Evolutionary conservation across 805 yeast species (phyloP).

Genomic region (Nakazawaea wyomingensis): DNA sequence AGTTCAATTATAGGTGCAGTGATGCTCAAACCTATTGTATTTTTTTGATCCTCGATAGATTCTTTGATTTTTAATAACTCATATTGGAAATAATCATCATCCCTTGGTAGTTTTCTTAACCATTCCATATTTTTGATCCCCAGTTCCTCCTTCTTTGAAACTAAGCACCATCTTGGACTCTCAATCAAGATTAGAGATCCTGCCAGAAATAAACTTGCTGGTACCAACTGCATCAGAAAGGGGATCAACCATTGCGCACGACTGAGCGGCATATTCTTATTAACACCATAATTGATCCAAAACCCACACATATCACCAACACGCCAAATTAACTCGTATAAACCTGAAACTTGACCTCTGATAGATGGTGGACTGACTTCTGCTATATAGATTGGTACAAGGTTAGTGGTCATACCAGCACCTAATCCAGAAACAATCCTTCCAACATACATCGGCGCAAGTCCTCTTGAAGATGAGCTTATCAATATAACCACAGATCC

Average conservation of each 20-base stretch:
- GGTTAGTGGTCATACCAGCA: slow-evolving; percentile 45
- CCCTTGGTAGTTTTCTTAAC: slow-evolving; percentile 32
- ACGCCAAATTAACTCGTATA: slow-evolving; percentile 47
- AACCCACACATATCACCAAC: slow-evolving; percentile 42
- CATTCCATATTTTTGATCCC: slow-evolving; percentile 31
- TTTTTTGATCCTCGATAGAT: slow-evolving; percentile 20
- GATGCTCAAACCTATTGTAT: slow-evolving; percentile 31
- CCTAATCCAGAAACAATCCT: slow-evolving; percentile 49
- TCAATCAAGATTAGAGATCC: slow-evolving; percentile 37
- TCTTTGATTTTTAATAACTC: slow-evolving; percentile 29
- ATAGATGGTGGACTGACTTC: slow-evolving; percentile 40
- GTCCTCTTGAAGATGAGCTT: slow-evolving; percentile 27
- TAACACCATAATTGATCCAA: slow-evolving; percentile 46
- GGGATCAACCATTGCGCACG: slow-evolving; percentile 44
- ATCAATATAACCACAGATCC: slow-evolving; percentile 39
- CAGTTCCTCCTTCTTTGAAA: slow-evolving; percentile 28
- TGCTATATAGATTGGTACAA: slow-evolving; percentile 43
- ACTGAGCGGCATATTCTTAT: slow-evolving; percentile 24
- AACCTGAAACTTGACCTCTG: slow-evolving; percentile 40
- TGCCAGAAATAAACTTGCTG: slow-evolving; percentile 35
- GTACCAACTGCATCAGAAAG: slow-evolving; percentile 36
- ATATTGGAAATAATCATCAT: slow-evolving; percentile 34
- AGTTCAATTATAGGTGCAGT: slow-evolving; percentile 34
- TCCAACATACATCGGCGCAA: slow-evolving; percentile 47
- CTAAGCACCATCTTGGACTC: slow-evolving; percentile 40